Evolutionary conservation across 1,284 basidiomycete genomes (phyloP).

Genomic region (Apiotrichum laibachii): DNA sequence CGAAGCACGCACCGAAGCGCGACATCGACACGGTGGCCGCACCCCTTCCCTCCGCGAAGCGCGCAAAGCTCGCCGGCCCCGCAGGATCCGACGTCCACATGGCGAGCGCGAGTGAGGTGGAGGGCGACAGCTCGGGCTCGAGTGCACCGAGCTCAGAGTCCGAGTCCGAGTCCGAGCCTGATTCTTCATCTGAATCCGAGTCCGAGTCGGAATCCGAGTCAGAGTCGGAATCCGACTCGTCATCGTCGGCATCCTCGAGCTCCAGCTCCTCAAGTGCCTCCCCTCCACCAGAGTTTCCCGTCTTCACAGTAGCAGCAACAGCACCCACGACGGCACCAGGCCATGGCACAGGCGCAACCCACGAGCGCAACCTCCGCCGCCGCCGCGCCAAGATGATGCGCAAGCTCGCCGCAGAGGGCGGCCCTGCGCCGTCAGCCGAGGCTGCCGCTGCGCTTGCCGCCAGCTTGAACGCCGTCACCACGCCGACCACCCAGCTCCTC

Average conservation of each 20-base stretch:
- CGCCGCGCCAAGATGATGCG: constrained; percentile 27
- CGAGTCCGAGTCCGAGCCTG: neutral
- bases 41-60: too few species aligned
- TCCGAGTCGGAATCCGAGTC: constrained; percentile 5
- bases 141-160: neutral
- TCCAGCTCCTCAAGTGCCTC: constrained; percentile 6
- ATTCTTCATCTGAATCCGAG: neutral
- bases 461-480: too few species aligned
- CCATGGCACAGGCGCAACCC: constrained; percentile 40
- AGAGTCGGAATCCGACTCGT: constrained; percentile 7
- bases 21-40: too few species aligned
- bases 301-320: constrained; percentile 10
- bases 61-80: too few species aligned
- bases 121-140: neutral
- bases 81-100: too few species aligned
- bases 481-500: neutral
- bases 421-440: neutral
- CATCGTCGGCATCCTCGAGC: constrained; percentile 15
- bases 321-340: constrained; percentile 36
- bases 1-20: too few species aligned
- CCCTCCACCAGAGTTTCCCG: neutral
- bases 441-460: too few species aligned
- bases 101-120: too few species aligned
- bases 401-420: constrained; percentile 16
- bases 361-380: constrained; percentile 42